phyloP scores from a whole-genome alignment of 345 rosid species.

The Eucalyptus brandiana region DNA sequence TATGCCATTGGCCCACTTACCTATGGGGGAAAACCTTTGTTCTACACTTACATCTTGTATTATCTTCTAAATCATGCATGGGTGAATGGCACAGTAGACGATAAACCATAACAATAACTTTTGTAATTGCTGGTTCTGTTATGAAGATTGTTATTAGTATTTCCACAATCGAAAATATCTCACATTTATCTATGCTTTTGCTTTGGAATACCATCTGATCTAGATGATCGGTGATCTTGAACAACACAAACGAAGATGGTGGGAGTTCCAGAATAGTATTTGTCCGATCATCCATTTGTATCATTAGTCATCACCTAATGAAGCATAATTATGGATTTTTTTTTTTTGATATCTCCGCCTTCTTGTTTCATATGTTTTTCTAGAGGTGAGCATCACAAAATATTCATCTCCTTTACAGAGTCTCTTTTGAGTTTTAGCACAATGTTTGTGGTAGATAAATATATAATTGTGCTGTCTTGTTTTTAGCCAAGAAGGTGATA shows the following conservation, averaged over 20 bases:
- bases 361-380: not conserved
- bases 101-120: not conserved
- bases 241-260: slow-evolving; percentile 67
- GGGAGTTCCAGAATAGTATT: slow-evolving; percentile 4
- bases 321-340: slow-evolving; percentile 34
- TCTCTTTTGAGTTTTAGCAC: slow-evolving; percentile 93
- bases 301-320: slow-evolving; percentile 78
- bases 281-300: slow-evolving; percentile 47
- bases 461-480: slow-evolving; percentile 1
- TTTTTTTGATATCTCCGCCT: not conserved
- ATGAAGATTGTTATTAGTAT: not conserved
- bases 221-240: slow-evolving; percentile 48
- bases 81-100: not conserved
- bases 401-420: slow-evolving; percentile 21
- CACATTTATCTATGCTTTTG: not conserved
- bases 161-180: not conserved
- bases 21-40: not conserved
- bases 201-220: too few relatives aligned
- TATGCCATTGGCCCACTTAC: not conserved
- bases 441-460: slow-evolving; percentile 93
- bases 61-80: not conserved
- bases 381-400: not conserved
- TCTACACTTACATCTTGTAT: not conserved
- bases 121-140: not conserved
- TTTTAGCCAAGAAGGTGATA: too few relatives aligned